Evolutionary conservation across 768 basidiomycete genomes (phyloP).

Genomic region (Guyanaporus albipodus): DNA sequence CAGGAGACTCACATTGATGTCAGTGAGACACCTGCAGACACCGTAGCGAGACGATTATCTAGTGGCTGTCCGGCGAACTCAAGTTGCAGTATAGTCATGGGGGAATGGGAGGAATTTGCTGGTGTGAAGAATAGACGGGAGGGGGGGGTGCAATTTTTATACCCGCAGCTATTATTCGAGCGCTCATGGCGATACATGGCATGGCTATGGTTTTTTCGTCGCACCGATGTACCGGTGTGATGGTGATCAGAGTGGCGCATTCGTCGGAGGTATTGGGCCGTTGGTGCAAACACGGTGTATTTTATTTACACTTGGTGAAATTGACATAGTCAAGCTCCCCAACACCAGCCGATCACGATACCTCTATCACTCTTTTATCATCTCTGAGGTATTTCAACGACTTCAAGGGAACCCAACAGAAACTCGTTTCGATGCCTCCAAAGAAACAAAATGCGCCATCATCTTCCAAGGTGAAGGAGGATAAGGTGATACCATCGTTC

Average conservation of each 20-base stretch:
- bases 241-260: no score
- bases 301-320: background rate
- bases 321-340: background rate
- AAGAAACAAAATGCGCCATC: constrained; percentile 60
- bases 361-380: background rate
- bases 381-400: background rate
- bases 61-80: constrained; percentile 3
- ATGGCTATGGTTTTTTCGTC: no score
- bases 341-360: background rate
- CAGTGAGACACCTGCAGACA: constrained; percentile 12
- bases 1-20: constrained; percentile 7
- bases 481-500: constrained; percentile 55
- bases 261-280: no score
- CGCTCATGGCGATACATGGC: constrained; percentile 1
- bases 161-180: background rate
- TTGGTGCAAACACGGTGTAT: background rate
- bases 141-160: constrained; percentile 7
- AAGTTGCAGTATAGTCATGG: background rate
- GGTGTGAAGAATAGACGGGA: background rate
- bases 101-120: background rate
- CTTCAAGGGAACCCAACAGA: background rate
- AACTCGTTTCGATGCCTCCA: constrained; percentile 59
- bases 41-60: constrained; percentile 2
- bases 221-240: no score
- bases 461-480: constrained; percentile 71